phyloP scores from a whole-genome alignment of 164 flowering plant species.

The Piper longum region DNA sequence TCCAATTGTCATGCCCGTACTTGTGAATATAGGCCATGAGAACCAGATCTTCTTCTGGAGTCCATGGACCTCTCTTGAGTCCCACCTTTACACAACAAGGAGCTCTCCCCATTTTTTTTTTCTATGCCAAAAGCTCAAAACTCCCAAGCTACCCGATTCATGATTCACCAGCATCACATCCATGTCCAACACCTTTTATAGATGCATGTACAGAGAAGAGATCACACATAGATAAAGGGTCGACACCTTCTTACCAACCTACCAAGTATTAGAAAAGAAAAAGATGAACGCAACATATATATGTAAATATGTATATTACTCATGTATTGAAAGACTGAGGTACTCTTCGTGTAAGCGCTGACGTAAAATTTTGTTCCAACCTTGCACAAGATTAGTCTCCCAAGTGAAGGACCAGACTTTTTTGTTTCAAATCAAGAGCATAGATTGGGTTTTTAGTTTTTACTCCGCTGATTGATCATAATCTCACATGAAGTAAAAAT shows the following conservation, averaged over 20 bases:
- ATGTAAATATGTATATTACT: too few relatives aligned
- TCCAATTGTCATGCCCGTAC: constrained; percentile 67
- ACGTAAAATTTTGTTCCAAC: background rate
- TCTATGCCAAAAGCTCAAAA: background rate
- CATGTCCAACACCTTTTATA: background rate
- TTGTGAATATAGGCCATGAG: constrained; percentile 46
- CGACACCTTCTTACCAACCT: background rate
- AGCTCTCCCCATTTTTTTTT: constrained; percentile 21
- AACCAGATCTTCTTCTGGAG: constrained; percentile 46
- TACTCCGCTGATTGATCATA: background rate
- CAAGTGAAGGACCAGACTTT: background rate
- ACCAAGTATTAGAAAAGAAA: background rate
- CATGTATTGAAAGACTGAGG: too few relatives aligned
- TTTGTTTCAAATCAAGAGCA: background rate
- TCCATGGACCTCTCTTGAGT: constrained; percentile 75
- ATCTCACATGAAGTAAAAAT: background rate
- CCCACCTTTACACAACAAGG: constrained; percentile 64
- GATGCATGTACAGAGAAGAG: background rate
- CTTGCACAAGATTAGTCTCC: background rate
- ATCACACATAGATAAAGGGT: background rate
- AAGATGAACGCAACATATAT: background rate
- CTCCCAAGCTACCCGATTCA: background rate
- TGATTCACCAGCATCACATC: background rate
- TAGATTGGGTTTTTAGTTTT: background rate
- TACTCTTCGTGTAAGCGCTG: background rate